Conservation (phyloP, 2,329 filamentous ascomycete species). For the Furcasterigmium furcatum region DNA sequence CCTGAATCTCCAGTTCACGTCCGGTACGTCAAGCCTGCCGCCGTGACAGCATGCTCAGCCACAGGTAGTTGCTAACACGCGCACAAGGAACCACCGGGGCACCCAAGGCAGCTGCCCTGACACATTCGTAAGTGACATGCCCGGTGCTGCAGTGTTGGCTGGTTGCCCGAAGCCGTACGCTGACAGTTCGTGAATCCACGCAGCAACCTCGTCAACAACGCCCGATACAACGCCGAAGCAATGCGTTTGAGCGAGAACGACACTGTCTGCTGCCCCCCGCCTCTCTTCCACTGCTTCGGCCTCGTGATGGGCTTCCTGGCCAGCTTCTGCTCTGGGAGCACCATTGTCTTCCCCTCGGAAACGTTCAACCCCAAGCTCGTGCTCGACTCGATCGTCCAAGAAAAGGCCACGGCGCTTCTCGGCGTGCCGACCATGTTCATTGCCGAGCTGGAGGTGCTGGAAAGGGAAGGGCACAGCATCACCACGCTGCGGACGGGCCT, state of each 20-base stretch:
- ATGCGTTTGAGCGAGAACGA: constrained; percentile 33
- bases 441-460: constrained; percentile 78
- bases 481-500: constrained; percentile 60
- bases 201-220: constrained; percentile 59
- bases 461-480: constrained; percentile 20
- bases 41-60: too few species aligned
- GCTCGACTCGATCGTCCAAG: constrained; percentile 52
- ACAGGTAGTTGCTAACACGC: neutral
- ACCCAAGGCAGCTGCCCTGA: neutral
- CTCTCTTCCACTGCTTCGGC: constrained; percentile 89
- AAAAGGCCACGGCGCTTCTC: constrained; percentile 65
- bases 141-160: too few species aligned
- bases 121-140: constrained; percentile 7
- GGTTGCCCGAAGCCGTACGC: too few species aligned
- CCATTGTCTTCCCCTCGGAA: constrained; percentile 82
- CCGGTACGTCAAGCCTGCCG: constrained; percentile 55
- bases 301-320: constrained; percentile 92
- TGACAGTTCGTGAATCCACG: too few species aligned
- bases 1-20: constrained; percentile 96
- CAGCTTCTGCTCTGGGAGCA: constrained; percentile 75
- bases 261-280: constrained; percentile 71
- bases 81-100: neutral
- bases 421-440: constrained; percentile 94
- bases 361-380: constrained; percentile 79
- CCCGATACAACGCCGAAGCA: constrained; percentile 41